Conservation (phyloP, 1,284 basidiomycete genomes). For the Cryptococcus sp. region DNA sequence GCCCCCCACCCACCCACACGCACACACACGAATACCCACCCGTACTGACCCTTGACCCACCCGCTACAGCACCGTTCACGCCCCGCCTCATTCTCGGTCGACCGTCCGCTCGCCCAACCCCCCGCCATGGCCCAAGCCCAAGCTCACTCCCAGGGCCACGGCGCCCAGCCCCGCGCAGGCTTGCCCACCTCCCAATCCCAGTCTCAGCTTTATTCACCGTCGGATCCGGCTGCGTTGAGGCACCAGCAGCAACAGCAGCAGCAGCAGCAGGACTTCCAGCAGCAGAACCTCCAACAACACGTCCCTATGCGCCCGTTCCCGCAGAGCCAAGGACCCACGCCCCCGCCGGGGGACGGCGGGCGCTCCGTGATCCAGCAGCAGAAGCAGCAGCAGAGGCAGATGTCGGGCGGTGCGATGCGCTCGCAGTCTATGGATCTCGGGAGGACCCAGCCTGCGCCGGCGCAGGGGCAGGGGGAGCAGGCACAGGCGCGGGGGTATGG, state of each 20-base stretch:
- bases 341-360: neutral
- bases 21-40: too few relatives aligned
- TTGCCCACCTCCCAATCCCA: neutral
- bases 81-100: constrained; percentile 2
- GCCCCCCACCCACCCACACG: too few relatives aligned
- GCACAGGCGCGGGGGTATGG: neutral
- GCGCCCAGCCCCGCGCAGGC: neutral
- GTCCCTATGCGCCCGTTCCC: neutral
- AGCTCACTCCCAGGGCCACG: neutral
- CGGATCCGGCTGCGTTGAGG: neutral
- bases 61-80: neutral
- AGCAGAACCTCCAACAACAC: neutral
- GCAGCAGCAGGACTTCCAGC: neutral
- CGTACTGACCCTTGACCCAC: constrained; percentile 1
- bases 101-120: constrained; percentile 1
- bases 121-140: neutral
- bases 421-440: constrained; percentile 43
- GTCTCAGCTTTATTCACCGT: too few relatives aligned
- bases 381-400: too few relatives aligned
- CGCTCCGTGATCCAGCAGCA: too few relatives aligned
- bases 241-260: constrained; percentile 9
- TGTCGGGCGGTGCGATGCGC: constrained; percentile 19
- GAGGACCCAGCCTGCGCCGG: neutral
- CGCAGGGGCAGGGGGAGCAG: neutral
- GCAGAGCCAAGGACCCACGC: neutral